phyloP scores from a whole-genome alignment of 78 protist genomes.

The Pigoraptor vietnamica region DNA sequence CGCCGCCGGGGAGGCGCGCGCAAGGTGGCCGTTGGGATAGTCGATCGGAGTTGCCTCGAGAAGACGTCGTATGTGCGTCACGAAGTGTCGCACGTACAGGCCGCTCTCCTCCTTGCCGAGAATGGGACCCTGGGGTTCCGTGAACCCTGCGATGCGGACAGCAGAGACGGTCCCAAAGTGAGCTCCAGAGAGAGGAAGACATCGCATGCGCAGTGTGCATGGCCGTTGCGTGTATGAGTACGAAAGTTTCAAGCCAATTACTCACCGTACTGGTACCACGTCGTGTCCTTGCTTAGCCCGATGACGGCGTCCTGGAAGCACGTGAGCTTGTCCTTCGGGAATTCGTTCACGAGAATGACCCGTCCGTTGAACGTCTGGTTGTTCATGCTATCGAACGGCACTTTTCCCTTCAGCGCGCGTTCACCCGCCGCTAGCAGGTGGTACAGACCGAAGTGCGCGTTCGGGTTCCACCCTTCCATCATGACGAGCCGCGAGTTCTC shows the following conservation, averaged over 20 bases:
- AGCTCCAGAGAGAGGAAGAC: background rate
- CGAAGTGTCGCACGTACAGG: background rate
- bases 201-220: background rate
- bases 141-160: background rate
- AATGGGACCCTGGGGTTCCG: background rate
- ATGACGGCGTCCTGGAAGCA: background rate
- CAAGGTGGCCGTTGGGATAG: too few relatives aligned
- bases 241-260: background rate
- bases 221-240: background rate
- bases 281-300: background rate
- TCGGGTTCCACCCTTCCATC: background rate
- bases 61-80: background rate
- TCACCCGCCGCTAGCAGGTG: background rate
- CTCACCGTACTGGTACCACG: constrained; percentile 3
- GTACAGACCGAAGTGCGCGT: background rate
- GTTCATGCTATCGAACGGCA: background rate
- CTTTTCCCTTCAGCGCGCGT: background rate
- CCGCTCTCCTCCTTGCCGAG: background rate
- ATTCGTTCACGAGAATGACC: background rate
- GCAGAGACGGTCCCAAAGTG: too few relatives aligned
- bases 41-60: background rate
- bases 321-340: background rate
- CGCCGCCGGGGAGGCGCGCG: too few relatives aligned
- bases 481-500: background rate
- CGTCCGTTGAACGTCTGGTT: background rate